Base-by-base conservation (phyloP, 805 yeast species). In the Candida odintsovae region DNA sequence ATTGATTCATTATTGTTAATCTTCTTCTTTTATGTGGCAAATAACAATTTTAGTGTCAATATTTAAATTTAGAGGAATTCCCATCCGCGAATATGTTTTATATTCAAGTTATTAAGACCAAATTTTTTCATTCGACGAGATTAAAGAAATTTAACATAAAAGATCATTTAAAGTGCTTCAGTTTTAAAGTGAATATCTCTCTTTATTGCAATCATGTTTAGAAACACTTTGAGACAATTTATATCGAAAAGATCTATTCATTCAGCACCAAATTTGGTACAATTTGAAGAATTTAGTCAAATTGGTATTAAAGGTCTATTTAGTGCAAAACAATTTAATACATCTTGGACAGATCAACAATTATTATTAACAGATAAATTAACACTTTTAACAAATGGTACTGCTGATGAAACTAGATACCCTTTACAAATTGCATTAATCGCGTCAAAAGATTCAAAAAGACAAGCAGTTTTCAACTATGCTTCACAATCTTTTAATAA, bases 401-500 rank as follows among this genome's bases (percentile, higher is more conserved):
- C 96, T 1, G 83, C 80, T 46, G 76, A 82, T 62, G 97, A 89
- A 65, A 76, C 85, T 8, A 79, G 86, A 62, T 69, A 76, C 18
- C 92, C 96, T 3, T 79, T 83, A 63, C 86, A 86, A 50, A 78
- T 88, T 45, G 63, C 82, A 48, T 66, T 80, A 49, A 76, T 81
- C 53, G 80, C 94, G 1, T 84, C 90, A 4, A 76, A 77, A 57
- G 77, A 80, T 51, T 72, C 86, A 26, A 77, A 80, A 26, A 77
- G 78, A 56, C 82, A 90, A 29, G 77, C 78, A 46, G 66, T 78
- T n/a, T 90, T 83, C 73, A 94, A 90, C 67, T 79, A 76, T 59
- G 97, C 98, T 3, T 86, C 96, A 5, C 95, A 86, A 63, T 82
- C 90, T 3, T 92, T 86, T 69, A 90, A 90, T 68, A 94, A 94